phyloP scores from a whole-genome alignment of 768 basidiomycete genomes.

The Gelatoporia subvermispora region DNA sequence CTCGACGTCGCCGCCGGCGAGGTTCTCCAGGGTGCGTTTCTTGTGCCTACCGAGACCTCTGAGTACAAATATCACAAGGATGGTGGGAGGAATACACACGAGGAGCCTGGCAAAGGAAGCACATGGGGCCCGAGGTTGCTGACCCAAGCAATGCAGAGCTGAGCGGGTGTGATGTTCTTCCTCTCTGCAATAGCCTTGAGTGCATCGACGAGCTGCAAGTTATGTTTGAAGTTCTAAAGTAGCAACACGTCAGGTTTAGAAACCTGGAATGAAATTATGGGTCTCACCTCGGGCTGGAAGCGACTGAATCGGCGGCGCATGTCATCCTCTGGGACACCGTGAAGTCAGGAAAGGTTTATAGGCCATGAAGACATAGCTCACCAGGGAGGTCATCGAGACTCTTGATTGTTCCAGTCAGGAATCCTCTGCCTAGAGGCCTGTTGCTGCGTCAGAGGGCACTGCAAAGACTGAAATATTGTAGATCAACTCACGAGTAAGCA shows the following conservation, averaged over 20 bases:
- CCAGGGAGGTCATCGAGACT: constrained; percentile 27
- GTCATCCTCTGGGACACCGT: constrained; percentile 6
- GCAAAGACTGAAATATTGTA: neutral
- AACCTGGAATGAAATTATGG: neutral
- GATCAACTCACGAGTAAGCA: constrained; percentile 48
- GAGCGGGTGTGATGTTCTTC: constrained; percentile 37
- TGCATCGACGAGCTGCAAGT: constrained; percentile 37
- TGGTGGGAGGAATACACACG: constrained; percentile 18
- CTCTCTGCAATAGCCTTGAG: constrained; percentile 35
- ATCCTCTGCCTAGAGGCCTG: constrained; percentile 51
- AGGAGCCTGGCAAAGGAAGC: constrained; percentile 45
- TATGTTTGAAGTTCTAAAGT: constrained; percentile 34
- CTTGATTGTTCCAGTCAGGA: constrained; percentile 49
- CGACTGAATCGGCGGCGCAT: constrained; percentile 13
- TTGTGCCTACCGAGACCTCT: constrained; percentile 23
- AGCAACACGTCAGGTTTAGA: neutral
- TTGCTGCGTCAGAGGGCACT: neutral
- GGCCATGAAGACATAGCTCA: constrained; percentile 1
- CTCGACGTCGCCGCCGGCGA: constrained; percentile 34
- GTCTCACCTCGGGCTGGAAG: constrained; percentile 14
- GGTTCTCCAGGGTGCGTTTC: constrained; percentile 39
- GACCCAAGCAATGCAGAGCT: constrained; percentile 33
- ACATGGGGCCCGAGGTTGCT: constrained; percentile 13
- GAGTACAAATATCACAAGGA: neutral
- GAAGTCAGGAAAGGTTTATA: neutral